phyloP scores from a whole-genome alignment of 176 grass and related monocot species.

The Oryza glumipatula region DNA sequence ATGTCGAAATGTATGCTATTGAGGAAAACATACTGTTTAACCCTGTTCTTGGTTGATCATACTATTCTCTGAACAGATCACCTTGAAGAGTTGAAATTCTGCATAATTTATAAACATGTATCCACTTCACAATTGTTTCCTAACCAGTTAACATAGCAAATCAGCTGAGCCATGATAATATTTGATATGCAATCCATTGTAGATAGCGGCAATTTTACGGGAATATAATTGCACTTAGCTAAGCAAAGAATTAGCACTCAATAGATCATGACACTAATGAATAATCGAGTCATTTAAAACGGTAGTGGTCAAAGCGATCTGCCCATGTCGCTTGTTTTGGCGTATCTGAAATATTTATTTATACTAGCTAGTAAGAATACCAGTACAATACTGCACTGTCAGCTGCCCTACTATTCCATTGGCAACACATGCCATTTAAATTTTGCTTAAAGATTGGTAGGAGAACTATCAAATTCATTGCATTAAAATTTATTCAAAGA shows the following conservation, averaged over 20 bases:
- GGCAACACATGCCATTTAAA: background rate
- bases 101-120: background rate
- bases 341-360: background rate
- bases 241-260: slow-evolving; percentile 1
- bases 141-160: background rate
- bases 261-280: background rate
- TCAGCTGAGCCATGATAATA: background rate
- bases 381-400: background rate
- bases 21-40: background rate
- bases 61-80: background rate
- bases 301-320: background rate
- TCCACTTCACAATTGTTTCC: background rate
- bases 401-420: background rate
- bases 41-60: background rate
- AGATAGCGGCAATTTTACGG: background rate
- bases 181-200: background rate
- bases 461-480: background rate
- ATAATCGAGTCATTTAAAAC: background rate
- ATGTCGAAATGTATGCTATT: background rate
- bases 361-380: background rate
- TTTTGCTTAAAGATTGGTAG: background rate
- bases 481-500: background rate
- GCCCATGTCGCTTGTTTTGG: background rate
- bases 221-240: background rate
- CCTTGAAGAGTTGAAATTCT: background rate